Percentiles rank a stretch among this genome's conserved stretches.
phyloP scores from a whole-genome alignment of 768 basidiomycete species.

The Exsudoporus frostii region DNA sequence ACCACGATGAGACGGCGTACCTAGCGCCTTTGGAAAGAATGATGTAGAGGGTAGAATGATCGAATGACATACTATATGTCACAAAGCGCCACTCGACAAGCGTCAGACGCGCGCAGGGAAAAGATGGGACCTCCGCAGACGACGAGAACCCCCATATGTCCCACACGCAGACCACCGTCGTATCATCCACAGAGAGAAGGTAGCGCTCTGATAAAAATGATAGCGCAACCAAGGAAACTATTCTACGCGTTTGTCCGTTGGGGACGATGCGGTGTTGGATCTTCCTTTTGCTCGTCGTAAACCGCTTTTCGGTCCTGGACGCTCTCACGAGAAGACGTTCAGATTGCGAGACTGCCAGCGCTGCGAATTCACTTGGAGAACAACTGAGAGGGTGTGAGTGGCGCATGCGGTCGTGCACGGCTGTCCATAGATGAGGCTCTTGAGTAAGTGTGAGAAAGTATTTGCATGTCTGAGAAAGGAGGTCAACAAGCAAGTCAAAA shows the following conservation, averaged over 20 bases:
- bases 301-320: conserved; percentile 1
- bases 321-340: conserved; percentile 10
- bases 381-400: conserved; percentile 1
- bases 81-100: conserved; percentile 6
- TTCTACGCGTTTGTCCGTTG: neutral
- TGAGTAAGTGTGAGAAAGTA: conserved; percentile 1
- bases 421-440: conserved; percentile 2
- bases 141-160: neutral
- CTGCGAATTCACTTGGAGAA: conserved; percentile 6
- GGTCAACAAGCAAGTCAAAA: neutral
- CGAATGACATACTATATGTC: conserved; percentile 1
- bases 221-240: neutral
- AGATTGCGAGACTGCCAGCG: neutral
- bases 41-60: conserved; percentile 13
- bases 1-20: conserved; percentile 1
- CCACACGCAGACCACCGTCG: conserved; percentile 14
- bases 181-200: conserved; percentile 7
- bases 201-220: conserved; percentile 10
- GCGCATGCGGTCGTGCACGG: neutral
- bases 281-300: neutral
- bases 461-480: conserved; percentile 8
- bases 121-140: neutral
- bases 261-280: neutral
- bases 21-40: conserved; percentile 1
- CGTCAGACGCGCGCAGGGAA: conserved; percentile 2